Evolutionary conservation across 495 filamentous ascomycete species (phyloP).

Genomic region (Tuber microsphaerosporum): DNA sequence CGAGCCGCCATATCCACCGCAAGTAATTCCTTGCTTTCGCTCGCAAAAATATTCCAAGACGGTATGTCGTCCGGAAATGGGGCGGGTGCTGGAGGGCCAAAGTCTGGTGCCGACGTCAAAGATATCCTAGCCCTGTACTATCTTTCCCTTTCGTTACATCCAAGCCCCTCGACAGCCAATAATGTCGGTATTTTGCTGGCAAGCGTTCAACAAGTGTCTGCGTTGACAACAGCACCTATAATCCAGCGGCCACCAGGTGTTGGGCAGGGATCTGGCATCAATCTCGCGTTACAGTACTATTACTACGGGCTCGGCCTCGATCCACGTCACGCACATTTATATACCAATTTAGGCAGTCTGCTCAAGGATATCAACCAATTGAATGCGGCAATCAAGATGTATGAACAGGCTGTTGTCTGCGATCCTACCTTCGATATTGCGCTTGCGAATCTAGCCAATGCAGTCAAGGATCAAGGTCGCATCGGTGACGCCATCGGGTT

Average conservation of each 20-base stretch:
- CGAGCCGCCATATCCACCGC: conserved; percentile 85
- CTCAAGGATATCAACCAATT: conserved; percentile 96
- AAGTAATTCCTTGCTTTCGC: conserved; percentile 87
- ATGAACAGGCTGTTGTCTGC: conserved; percentile 85
- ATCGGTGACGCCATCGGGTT: conserved; percentile 87
- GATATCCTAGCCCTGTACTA: conserved; percentile 97
- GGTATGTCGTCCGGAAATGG: conserved; percentile 77
- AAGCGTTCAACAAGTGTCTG: conserved; percentile 72
- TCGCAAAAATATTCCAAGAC: conserved; percentile 98
- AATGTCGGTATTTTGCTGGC: conserved; percentile 96
- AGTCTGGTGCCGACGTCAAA: conserved; percentile 64
- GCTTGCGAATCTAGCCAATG: conserved; percentile 92
- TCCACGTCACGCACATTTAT: conserved; percentile 87
- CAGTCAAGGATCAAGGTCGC: conserved; percentile 91
- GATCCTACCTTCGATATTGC: conserved; percentile 94
- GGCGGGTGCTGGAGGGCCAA: conserved; percentile 52
- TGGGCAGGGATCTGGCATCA: conserved; percentile 74
- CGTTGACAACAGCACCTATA: conserved; percentile 35
- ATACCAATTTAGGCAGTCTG: conserved; percentile 91
- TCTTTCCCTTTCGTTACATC: conserved; percentile 85
- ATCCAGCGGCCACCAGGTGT: conserved; percentile 52
- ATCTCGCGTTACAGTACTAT: conserved; percentile 87
- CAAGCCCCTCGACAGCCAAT: conserved; percentile 95
- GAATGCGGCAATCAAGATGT: conserved; percentile 88
- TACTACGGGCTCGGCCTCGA: conserved; percentile 86